These are phyloP conservation scores for Chalciporus sphaerocephalus DNA, from an alignment of 768 basidiomycete species.

Conservation along the genomic window DNA sequence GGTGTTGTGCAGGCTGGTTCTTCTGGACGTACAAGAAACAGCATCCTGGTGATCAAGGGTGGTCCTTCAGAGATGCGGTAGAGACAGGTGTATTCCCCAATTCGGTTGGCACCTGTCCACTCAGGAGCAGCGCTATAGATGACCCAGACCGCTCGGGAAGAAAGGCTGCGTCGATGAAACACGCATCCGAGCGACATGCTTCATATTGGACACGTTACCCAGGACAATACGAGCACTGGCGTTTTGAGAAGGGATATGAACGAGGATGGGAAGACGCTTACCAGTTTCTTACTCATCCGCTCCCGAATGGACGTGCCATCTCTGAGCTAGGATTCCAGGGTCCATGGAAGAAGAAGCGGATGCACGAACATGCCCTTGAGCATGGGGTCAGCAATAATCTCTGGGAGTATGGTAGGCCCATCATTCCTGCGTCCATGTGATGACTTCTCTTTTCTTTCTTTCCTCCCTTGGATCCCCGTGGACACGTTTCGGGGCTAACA, in stretches of 20 bases:
- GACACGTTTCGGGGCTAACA: background rate
- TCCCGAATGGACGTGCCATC: slow-evolving; percentile 23
- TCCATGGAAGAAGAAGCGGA: slow-evolving; percentile 51
- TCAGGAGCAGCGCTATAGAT: slow-evolving; percentile 14
- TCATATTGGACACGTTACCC: slow-evolving; percentile 45
- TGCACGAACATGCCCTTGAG: slow-evolving; percentile 40
- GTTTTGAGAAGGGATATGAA: slow-evolving; percentile 62
- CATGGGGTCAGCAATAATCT: slow-evolving; percentile 39
- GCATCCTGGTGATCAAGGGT: slow-evolving; percentile 60
- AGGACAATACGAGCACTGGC: slow-evolving; percentile 60
- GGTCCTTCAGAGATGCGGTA: slow-evolving; percentile 67
- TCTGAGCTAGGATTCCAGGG: slow-evolving; percentile 63
- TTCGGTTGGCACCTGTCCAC: slow-evolving; percentile 41
- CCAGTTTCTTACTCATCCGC: slow-evolving; percentile 42
- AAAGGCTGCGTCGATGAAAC: slow-evolving; percentile 28
- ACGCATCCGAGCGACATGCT: slow-evolving; percentile 38
- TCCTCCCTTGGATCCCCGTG: background rate
- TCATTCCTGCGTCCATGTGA: background rate
- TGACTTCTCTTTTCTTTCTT: background rate
- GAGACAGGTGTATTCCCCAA: slow-evolving; percentile 58
- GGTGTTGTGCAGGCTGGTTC: slow-evolving; percentile 66
- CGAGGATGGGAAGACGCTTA: slow-evolving; percentile 73
- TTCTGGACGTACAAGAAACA: slow-evolving; percentile 86
- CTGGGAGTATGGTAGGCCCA: slow-evolving; percentile 63
- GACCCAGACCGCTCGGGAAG: slow-evolving; percentile 18